Evolutionary conservation across 345 rosid genomes (phyloP).

Genomic region (Rhizophora mangle): DNA sequence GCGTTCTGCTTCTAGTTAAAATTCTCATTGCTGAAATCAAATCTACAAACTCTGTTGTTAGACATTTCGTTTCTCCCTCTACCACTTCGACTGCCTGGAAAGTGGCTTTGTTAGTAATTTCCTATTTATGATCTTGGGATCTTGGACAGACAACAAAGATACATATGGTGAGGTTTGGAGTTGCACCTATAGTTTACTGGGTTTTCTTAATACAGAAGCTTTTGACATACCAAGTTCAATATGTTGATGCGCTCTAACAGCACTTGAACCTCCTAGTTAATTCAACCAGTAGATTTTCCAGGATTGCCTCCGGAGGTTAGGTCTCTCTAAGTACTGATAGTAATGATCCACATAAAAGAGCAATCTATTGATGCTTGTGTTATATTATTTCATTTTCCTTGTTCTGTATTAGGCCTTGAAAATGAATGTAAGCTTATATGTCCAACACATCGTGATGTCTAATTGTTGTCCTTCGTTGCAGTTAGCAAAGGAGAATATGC

Average conservation of each 20-base stretch:
- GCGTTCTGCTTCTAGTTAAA: constrained; percentile 20
- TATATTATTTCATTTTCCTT: background rate
- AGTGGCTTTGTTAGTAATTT: background rate
- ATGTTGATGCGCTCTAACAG: background rate
- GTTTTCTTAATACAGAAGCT: constrained; percentile 4
- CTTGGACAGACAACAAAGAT: background rate
- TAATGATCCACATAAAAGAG: too few relatives aligned
- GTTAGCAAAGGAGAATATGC: constrained; percentile 68
- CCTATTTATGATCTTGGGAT: background rate
- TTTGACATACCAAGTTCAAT: background rate
- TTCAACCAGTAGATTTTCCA: background rate
- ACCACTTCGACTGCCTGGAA: too few relatives aligned
- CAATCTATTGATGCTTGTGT: background rate
- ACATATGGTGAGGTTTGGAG: background rate
- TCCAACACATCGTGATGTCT: constrained; percentile 6
- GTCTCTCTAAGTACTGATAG: too few relatives aligned
- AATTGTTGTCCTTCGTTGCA: constrained; percentile 34
- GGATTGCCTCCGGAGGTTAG: background rate
- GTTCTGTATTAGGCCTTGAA: too few relatives aligned
- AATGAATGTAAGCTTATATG: background rate
- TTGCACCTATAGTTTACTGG: background rate
- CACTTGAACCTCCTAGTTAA: background rate
- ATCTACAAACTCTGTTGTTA: too few relatives aligned
- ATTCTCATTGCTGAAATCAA: too few relatives aligned
- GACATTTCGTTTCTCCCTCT: too few relatives aligned